Evolutionary conservation across 352 stramenopile species (phyloP).

Genomic region (Pythium periplocum): DNA sequence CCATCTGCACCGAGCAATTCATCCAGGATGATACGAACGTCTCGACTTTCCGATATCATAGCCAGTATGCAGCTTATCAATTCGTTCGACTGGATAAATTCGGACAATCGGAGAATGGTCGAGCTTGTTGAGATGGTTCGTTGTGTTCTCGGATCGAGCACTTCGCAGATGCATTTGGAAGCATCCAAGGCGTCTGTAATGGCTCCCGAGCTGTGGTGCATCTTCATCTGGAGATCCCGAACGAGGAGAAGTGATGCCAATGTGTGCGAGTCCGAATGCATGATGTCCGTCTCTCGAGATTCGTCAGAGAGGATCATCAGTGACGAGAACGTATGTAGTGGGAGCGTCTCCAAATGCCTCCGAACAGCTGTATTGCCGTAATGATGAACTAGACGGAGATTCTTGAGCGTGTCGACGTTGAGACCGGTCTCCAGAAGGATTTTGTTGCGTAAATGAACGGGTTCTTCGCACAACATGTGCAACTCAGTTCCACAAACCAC

Average conservation of each 20-base stretch:
- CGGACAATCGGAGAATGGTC: constrained; percentile 67
- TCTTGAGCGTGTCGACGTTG: constrained; percentile 36
- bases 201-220: constrained; percentile 1
- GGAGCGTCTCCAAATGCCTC: constrained; percentile 56
- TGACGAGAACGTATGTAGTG: constrained; percentile 67
- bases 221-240: constrained; percentile 57
- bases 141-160: constrained; percentile 83
- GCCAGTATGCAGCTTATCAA: constrained; percentile 82
- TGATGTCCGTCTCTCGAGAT: constrained; percentile 66
- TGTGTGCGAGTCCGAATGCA: constrained; percentile 85
- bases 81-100: constrained; percentile 89
- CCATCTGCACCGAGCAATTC: constrained; percentile 67
- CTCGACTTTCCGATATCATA: constrained; percentile 83
- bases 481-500: constrained; percentile 58
- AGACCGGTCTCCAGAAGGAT: constrained; percentile 55
- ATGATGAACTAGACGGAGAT: constrained; percentile 62
- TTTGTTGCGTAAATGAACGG: constrained; percentile 53
- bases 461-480: constrained; percentile 80
- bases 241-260: constrained; percentile 81
- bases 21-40: constrained; percentile 78
- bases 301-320: constrained; percentile 82
- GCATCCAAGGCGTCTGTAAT: constrained; percentile 20
- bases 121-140: constrained; percentile 70
- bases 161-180: constrained; percentile 81
- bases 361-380: constrained; percentile 79